phyloP scores from a whole-genome alignment of 2,329 filamentous ascomycete species.

The Orbilia brochopaga region DNA sequence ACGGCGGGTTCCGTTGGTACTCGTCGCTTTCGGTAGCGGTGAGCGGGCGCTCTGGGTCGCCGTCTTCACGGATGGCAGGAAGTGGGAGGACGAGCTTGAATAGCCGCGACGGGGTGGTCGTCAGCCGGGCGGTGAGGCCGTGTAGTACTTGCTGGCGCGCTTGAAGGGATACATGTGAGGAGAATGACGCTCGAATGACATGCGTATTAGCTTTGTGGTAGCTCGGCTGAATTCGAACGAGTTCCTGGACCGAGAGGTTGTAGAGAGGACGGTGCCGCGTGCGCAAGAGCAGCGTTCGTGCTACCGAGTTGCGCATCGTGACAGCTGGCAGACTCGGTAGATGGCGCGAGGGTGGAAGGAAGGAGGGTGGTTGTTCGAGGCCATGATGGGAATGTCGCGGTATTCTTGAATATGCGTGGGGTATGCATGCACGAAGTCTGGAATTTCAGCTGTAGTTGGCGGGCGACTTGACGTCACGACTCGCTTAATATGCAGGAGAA shows the following conservation, averaged over 20 bases:
- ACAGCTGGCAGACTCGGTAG: constrained; percentile 1
- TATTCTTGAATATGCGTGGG: neutral
- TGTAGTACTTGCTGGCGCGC: constrained; percentile 41
- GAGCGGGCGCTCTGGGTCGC: constrained; percentile 19
- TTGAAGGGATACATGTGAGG: constrained; percentile 9
- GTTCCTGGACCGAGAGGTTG: neutral
- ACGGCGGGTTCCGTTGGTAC: constrained; percentile 36
- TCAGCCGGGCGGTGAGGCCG: constrained; percentile 62
- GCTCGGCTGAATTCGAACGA: neutral
- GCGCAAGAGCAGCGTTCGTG: constrained; percentile 16
- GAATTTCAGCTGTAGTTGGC: constrained; percentile 1
- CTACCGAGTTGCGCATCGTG: constrained; percentile 39
- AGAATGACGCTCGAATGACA: constrained; percentile 11
- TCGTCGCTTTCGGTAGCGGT: constrained; percentile 28
- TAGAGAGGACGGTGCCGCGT: constrained; percentile 13
- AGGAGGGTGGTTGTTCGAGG: neutral
- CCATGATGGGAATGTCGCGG: constrained; percentile 3
- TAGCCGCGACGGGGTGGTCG: constrained; percentile 79
- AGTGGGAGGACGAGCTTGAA: constrained; percentile 82
- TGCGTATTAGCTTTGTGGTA: neutral
- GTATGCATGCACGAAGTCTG: neutral
- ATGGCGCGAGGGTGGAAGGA: neutral
- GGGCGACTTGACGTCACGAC: constrained; percentile 39
- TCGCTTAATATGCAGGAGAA: neutral
- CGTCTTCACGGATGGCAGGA: constrained; percentile 57